Base-by-base conservation (phyloP, 306 rosid species). In the Cucurbita argyrosperma region DNA sequence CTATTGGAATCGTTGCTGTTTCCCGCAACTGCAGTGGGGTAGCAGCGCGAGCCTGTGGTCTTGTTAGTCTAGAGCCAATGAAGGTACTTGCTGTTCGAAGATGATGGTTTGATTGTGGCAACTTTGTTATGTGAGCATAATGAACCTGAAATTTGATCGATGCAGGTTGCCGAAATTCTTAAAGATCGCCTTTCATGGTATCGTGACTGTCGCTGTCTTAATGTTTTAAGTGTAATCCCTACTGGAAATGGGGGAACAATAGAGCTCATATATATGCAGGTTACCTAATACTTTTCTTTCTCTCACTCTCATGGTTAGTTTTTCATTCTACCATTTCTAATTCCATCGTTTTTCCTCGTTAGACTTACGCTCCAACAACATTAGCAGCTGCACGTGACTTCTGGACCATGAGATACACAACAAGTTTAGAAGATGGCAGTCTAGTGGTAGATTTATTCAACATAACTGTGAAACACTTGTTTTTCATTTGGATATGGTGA, bases 21-120 rank as follows among this genome's bases (percentile, higher is more conserved):
- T 94, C 98, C 88, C 98, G 97, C 83, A 90, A 94, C 78, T 89
- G 92, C 72, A 90, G 88, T 55, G 98, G 98, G 70, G 85, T 94
- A 74, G 98, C 98, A 76, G 98, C 98, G 12, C 94, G 98, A 81
- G 98, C 96, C 84, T 94, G 98, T 12, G 98, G 98, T 85, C 98
- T 94, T 67, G 96, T 94, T 95, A 89, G 97, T 79, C 92, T 94
- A 71, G 98, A 94, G 87, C 98, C 98, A 84, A 82, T 88, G 2
- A 90, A 94, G 96, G 98, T 94, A 74, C 15, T 4, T 40, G n/a
- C 60, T 49, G 62, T 49, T 47, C 39, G 50, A 38, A 10, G 8
- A 21, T 59, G 12, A 50, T 50, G 21, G 8, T 51, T 46, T 16
- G 16, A 7, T 70, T 23, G 16, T 30, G 15, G 47, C 15, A 50